These are phyloP conservation scores for Pseudonectria buxi DNA, from an alignment of 2,329 filamentous ascomycete species.

Conservation along the genomic window DNA sequence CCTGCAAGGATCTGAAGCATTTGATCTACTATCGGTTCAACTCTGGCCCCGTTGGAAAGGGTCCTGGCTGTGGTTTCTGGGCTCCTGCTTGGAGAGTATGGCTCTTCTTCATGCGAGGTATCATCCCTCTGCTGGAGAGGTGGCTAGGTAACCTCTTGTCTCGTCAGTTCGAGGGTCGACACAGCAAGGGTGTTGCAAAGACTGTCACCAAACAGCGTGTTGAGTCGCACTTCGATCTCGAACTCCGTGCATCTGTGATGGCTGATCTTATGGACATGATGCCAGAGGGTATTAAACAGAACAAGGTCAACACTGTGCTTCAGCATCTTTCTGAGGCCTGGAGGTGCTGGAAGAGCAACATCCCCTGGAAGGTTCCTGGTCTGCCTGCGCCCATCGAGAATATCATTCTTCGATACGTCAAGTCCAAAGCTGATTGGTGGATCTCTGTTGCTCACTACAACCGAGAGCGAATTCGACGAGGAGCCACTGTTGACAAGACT, in stretches of 20 bases:
- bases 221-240: slow-evolving; percentile 95
- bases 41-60: slow-evolving; percentile 91
- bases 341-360: slow-evolving; percentile 99
- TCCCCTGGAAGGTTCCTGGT: slow-evolving; percentile 98
- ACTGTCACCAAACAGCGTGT: slow-evolving; percentile 99
- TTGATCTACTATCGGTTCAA: slow-evolving; percentile 99
- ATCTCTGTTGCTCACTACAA: slow-evolving; percentile 99
- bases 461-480: slow-evolving; percentile 89
- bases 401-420: slow-evolving; percentile 96
- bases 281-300: slow-evolving; percentile 99
- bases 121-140: slow-evolving; percentile 90
- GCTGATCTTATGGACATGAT: slow-evolving; percentile 99
- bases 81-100: slow-evolving; percentile 97
- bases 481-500: slow-evolving; percentile 97
- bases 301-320: slow-evolving; percentile 95
- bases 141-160: slow-evolving; percentile 97
- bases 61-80: slow-evolving; percentile 98
- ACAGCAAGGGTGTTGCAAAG: slow-evolving; percentile 98
- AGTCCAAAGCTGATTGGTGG: slow-evolving; percentile 99
- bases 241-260: slow-evolving; percentile 97
- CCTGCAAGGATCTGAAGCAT: slow-evolving; percentile 98
- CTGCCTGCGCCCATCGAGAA: slow-evolving; percentile 96
- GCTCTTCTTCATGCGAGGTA: slow-evolving; percentile 98
- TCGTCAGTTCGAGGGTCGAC: slow-evolving; percentile 94
- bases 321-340: slow-evolving; percentile 97